These are phyloP conservation scores for Xanthoparmelia taractica DNA, from an alignment of 495 filamentous ascomycete species.

Conservation along the genomic window DNA sequence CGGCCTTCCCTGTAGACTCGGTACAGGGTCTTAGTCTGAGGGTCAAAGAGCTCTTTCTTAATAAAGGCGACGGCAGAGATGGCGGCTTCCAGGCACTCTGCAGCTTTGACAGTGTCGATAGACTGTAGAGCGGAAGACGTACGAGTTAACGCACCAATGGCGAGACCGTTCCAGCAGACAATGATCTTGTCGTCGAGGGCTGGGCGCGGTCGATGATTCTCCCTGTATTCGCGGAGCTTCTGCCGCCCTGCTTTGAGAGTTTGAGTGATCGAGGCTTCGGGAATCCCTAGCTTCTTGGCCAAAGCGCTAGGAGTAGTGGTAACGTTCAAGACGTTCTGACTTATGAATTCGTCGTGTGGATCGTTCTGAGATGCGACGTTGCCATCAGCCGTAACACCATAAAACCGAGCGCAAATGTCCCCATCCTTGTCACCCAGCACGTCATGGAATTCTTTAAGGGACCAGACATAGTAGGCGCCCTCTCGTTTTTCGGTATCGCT, in stretches of 20 bases:
- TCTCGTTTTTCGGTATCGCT: conserved; percentile 81
- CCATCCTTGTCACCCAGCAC: conserved; percentile 65
- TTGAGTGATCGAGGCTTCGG: conserved; percentile 41
- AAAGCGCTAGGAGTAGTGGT: conserved; percentile 55
- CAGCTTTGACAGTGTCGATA: conserved; percentile 50
- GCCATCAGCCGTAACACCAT: conserved; percentile 77
- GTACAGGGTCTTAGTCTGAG: conserved; percentile 52
- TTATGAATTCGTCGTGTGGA: conserved; percentile 87
- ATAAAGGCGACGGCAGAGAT: conserved; percentile 68
- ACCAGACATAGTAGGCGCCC: conserved; percentile 95
- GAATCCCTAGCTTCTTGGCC: conserved; percentile 69
- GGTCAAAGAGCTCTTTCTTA: conserved; percentile 66
- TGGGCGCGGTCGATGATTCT: conserved; percentile 70
- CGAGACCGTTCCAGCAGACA: conserved; percentile 79
- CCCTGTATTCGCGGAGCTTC: conserved; percentile 65
- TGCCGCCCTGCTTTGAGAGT: conserved; percentile 62
- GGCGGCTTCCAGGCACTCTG: conserved; percentile 56
- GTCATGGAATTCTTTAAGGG: conserved; percentile 73
- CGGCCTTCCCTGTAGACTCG: conserved; percentile 70
- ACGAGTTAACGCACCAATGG: conserved; percentile 73
- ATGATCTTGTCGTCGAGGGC: conserved; percentile 88
- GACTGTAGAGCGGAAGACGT: conserved; percentile 57
- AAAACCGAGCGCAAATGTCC: conserved; percentile 73
- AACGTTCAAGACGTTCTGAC: conserved; percentile 57
- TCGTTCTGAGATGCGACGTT: conserved; percentile 83